These are phyloP conservation scores for Fusarium oligoseptatum DNA, from an alignment of 2,329 filamentous ascomycete species.

Conservation along the genomic window DNA sequence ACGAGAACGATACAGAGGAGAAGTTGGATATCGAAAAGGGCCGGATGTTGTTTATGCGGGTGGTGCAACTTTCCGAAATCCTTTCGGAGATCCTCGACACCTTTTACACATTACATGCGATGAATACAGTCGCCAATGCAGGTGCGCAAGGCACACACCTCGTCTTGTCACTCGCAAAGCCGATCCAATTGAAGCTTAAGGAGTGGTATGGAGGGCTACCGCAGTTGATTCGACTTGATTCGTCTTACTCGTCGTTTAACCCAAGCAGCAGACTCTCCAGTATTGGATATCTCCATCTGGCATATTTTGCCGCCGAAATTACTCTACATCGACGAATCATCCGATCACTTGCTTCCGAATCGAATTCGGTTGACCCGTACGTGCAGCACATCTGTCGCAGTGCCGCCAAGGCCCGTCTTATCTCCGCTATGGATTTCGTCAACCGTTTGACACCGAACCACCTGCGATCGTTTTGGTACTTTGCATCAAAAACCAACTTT, in stretches of 20 bases:
- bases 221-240: constrained; percentile 74
- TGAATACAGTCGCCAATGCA: constrained; percentile 74
- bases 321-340: constrained; percentile 93
- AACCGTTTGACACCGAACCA: constrained; percentile 90
- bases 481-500: constrained; percentile 90
- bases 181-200: constrained; percentile 84
- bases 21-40: constrained; percentile 76
- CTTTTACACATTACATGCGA: constrained; percentile 85
- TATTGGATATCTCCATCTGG: constrained; percentile 86
- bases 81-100: constrained; percentile 85
- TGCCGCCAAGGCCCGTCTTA: constrained; percentile 92
- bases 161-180: constrained; percentile 81
- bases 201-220: constrained; percentile 85
- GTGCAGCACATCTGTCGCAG: constrained; percentile 92
- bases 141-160: constrained; percentile 78
- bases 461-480: constrained; percentile 93
- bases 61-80: constrained; percentile 81
- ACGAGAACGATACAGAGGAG: constrained; percentile 72
- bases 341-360: constrained; percentile 72
- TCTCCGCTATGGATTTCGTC: constrained; percentile 97
- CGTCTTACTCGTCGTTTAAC: constrained; percentile 56
- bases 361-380: constrained; percentile 75
- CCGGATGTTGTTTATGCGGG: constrained; percentile 78
- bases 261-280: constrained; percentile 66
- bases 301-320: constrained; percentile 95